Evolutionary conservation across 768 basidiomycete genomes (phyloP), one percentile per base, ranked within the genome.

Genomic region (Leccinum barrowsii): DNA sequence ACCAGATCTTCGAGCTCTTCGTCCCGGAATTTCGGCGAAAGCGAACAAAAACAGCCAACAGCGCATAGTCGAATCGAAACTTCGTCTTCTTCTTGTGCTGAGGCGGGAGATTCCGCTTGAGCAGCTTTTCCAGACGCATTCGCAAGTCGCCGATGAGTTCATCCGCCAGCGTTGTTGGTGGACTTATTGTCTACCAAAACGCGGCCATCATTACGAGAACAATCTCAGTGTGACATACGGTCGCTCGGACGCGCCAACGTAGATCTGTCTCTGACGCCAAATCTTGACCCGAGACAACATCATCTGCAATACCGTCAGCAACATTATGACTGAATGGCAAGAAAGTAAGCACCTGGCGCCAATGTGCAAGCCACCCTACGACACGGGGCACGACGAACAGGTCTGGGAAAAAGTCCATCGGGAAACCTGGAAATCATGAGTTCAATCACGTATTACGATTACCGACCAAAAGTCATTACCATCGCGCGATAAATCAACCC

Each of bases 1-100:
- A 92, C 83, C 34, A 98, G 77, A 69, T 99, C 97, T 70, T 98
- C 97, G 8, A 98, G 78, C 68, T 99, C 97, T 69, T 99, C 96
- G 65, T 96, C 91, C 30, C 84, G 82, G 64, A 90, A 93, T 65
- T 85, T 84, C 0, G 91, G 85, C 2, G 90, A 85, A 2, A 99
- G 75, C 0, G 85, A 85, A 1, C 91, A 86, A 68, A 99, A 92
- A 71, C 92, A 93, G 89, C 83, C 30, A 98, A 71, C n/a, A 98
- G 78, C 3, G 79, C 71, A 54, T 91, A 85, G 64, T 93, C 87
- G 10, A 98, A 75, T 3, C 74, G 80, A 49, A 87, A 76, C 51
- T 80, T 78, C 50, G 68, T 63, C 63, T 86, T 89, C 52, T 70
- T 72, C 72, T 84, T 87, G 65, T 91, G 86, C 54, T 84, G 80